A percentile compares a stretch with the other conserved stretches of the same genome.
Evolutionary conservation across 331 rosid genomes (phyloP).

Genomic region (Rhamnella rubrinervis): DNA sequence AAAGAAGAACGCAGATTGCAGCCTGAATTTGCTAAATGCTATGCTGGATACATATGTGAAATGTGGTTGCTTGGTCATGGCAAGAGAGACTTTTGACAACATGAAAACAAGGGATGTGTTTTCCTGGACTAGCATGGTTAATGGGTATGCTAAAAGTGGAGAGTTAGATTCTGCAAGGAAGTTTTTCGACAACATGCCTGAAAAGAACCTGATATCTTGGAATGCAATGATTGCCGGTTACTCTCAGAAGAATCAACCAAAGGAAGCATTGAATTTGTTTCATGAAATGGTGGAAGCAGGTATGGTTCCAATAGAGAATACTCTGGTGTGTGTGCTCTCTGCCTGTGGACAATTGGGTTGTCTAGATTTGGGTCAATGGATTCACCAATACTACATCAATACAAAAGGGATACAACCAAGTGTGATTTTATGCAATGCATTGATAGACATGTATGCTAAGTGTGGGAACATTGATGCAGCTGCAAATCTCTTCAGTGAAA

Average conservation of each 20-base stretch:
- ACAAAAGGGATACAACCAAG: conserved; percentile 26
- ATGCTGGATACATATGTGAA: conserved; percentile 73
- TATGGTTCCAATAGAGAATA: conserved; percentile 50
- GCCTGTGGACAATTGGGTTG: conserved; percentile 68
- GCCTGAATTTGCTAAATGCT: conserved; percentile 58
- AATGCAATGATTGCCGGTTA: conserved; percentile 74
- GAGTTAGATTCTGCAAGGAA: conserved; percentile 64
- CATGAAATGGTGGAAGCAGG: conserved; percentile 50
- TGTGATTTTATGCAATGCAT: conserved; percentile 32
- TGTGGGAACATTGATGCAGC: conserved; percentile 63
- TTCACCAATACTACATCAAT: conserved; percentile 41
- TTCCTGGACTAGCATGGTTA: conserved; percentile 82
- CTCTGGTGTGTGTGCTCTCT: conserved; percentile 73
- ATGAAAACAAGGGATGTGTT: conserved; percentile 68
- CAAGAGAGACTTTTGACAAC: conserved; percentile 53
- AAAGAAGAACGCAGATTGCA: conserved; percentile 23
- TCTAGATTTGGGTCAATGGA: conserved; percentile 61
- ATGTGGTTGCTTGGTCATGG: conserved; percentile 47
- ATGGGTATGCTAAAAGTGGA: conserved; percentile 73
- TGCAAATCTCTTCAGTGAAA: conserved; percentile 45
- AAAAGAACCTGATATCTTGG: conserved; percentile 67
- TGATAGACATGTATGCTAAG: conserved; percentile 63
- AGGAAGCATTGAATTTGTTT: conserved; percentile 64
- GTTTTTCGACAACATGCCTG: conserved; percentile 62
- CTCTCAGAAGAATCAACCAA: conserved; percentile 68